These are phyloP conservation scores for Cichorium intybus DNA, from an alignment of 140 eudicot genomes.

Conservation along the genomic window DNA sequence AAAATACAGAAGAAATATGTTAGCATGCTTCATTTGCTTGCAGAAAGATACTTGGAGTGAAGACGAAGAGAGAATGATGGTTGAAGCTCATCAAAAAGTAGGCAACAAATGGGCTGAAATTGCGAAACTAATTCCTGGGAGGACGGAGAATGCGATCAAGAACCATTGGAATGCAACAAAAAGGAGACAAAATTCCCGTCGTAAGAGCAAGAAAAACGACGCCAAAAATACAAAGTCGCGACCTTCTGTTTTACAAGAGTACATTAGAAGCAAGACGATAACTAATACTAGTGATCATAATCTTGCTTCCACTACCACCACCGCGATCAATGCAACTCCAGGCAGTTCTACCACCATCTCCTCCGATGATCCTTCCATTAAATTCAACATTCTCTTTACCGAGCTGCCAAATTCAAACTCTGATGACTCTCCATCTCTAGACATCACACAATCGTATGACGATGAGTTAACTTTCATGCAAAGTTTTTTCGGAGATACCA, in stretches of 20 bases:
- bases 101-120: constrained; percentile 76
- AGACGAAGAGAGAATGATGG: constrained; percentile 56
- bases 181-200: constrained; percentile 52
- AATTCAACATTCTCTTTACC: constrained; percentile 15
- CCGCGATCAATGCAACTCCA: constrained; percentile 13
- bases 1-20: neutral
- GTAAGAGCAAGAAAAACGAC: constrained; percentile 39
- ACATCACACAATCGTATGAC: constrained; percentile 35
- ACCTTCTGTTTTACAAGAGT: constrained; percentile 43
- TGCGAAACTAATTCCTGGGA: constrained; percentile 57
- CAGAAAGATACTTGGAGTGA: constrained; percentile 66
- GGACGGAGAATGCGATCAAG: constrained; percentile 66
- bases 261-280: constrained; percentile 34
- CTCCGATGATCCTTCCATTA: constrained; percentile 21
- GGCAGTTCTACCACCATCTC: constrained; percentile 19
- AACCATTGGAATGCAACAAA: constrained; percentile 75
- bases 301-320: constrained; percentile 17
- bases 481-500: constrained; percentile 28
- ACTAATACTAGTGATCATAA: constrained; percentile 9
- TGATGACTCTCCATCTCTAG: constrained; percentile 38
- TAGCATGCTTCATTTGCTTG: neutral
- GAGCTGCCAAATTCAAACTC: constrained; percentile 21
- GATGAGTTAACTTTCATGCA: constrained; percentile 57
- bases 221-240: constrained; percentile 19
- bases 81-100: constrained; percentile 41